These are phyloP conservation scores for Mrakia blollopis DNA, from an alignment of 768 basidiomycete species.

Conservation along the genomic window DNA sequence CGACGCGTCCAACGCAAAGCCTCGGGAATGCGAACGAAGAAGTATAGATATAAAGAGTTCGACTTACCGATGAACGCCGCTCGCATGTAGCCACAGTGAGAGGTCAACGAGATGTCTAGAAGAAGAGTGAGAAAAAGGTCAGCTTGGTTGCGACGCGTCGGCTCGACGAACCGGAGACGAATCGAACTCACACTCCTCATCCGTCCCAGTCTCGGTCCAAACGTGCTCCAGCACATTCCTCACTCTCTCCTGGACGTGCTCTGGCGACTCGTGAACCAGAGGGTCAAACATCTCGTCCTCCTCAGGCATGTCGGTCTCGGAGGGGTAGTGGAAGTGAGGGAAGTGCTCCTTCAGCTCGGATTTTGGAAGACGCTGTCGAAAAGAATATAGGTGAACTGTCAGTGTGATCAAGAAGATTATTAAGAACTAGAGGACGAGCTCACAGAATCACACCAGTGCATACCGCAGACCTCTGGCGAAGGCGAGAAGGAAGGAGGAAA, in stretches of 20 bases:
- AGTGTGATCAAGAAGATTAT: background rate
- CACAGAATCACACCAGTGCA: constrained; percentile 1
- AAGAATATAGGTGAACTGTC: background rate
- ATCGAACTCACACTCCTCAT: constrained; percentile 11
- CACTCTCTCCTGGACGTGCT: constrained; percentile 10
- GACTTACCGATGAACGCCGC: constrained; percentile 17
- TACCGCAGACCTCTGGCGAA: background rate
- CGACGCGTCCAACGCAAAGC: no score
- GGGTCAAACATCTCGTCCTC: constrained; percentile 16
- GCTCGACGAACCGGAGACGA: background rate
- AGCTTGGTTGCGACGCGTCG: background rate
- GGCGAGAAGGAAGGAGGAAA: background rate
- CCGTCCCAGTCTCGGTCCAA: background rate
- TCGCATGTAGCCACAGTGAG: constrained; percentile 14
- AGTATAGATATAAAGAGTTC: no score
- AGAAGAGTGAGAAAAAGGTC: background rate
- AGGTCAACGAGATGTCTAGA: constrained; percentile 8
- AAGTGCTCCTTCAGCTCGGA: constrained; percentile 2
- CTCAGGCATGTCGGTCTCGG: background rate
- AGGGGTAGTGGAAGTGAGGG: background rate
- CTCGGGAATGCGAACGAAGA: background rate
- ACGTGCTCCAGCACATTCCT: background rate
- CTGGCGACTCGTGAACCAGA: background rate
- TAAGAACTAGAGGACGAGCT: background rate
- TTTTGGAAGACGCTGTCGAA: constrained; percentile 3